Conservation (phyloP, 1,139 yeast genomes). For the Casaregolazyma suthepensis region DNA sequence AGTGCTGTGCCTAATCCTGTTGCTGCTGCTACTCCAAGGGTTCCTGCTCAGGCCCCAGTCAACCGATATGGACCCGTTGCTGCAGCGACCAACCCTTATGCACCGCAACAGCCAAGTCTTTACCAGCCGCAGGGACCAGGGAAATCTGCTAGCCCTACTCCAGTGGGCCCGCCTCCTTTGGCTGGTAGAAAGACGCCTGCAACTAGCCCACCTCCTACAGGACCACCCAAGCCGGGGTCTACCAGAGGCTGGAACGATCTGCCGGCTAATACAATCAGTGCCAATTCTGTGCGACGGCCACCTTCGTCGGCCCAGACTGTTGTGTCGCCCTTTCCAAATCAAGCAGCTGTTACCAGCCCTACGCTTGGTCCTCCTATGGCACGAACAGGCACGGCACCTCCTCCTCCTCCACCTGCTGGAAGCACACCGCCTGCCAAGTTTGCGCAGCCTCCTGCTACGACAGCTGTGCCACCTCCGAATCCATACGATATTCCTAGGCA, state of each 20-base stretch:
- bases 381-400: constrained; percentile 21
- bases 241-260: constrained; percentile 94
- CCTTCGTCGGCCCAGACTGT: constrained; percentile 41
- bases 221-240: constrained; percentile 43
- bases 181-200: constrained; percentile 27
- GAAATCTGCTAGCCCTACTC: constrained; percentile 15
- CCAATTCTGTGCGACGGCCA: constrained; percentile 44
- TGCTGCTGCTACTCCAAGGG: constrained; percentile 5
- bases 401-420: constrained; percentile 33
- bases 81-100: constrained; percentile 13
- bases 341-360: constrained; percentile 26
- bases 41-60: constrained; percentile 11
- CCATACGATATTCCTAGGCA: not conserved
- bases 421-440: constrained; percentile 15
- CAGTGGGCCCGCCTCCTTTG: constrained; percentile 18
- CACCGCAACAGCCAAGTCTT: constrained; percentile 11
- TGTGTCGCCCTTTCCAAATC: constrained; percentile 29
- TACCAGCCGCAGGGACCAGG: constrained; percentile 14
- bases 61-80: constrained; percentile 10
- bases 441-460: constrained; percentile 8
- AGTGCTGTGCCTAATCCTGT: constrained; percentile 13
- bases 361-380: constrained; percentile 24
- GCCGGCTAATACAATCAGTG: constrained; percentile 47
- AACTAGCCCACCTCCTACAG: constrained; percentile 28
- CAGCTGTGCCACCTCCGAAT: constrained; percentile 10